Evolutionary conservation across 1,139 yeast genomes (phyloP).

Genomic region (Yamadazyma oceani): DNA sequence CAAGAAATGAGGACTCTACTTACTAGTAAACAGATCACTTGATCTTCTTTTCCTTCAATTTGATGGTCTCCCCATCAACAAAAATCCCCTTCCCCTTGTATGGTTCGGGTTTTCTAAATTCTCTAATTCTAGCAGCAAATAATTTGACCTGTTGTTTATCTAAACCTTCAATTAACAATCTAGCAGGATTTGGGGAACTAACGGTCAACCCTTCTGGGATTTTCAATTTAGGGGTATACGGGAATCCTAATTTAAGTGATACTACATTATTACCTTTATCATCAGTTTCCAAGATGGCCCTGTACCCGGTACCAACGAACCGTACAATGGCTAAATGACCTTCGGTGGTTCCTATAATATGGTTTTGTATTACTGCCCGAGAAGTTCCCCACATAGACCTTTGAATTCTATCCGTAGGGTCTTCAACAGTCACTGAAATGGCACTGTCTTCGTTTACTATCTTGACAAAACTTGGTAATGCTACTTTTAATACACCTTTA

Average conservation of each 20-base stretch:
- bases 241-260: slow-evolving; percentile 73
- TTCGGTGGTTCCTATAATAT: slow-evolving; percentile 83
- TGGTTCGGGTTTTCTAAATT: slow-evolving; percentile 93
- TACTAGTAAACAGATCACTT: too few species aligned
- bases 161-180: slow-evolving; percentile 81
- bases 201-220: slow-evolving; percentile 80
- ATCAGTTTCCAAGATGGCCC: slow-evolving; percentile 68
- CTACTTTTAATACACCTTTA: slow-evolving; percentile 62
- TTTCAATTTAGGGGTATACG: slow-evolving; percentile 67
- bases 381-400: slow-evolving; percentile 95
- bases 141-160: slow-evolving; percentile 85
- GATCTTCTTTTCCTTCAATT: slow-evolving; percentile 87
- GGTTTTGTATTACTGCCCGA: slow-evolving; percentile 74
- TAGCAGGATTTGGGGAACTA: slow-evolving; percentile 81
- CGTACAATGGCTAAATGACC: slow-evolving; percentile 87
- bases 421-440: slow-evolving; percentile 55
- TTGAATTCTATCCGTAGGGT: slow-evolving; percentile 65
- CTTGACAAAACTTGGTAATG: slow-evolving; percentile 71
- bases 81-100: slow-evolving; percentile 98
- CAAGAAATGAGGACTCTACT: slow-evolving; percentile 7
- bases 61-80: slow-evolving; percentile 87
- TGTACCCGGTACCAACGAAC: slow-evolving; percentile 96
- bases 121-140: slow-evolving; percentile 87
- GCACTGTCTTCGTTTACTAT: slow-evolving; percentile 34
- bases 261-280: slow-evolving; percentile 58